phyloP scores from a whole-genome alignment of 169 alveolate genomes.

The Plasmodium adleri region DNA sequence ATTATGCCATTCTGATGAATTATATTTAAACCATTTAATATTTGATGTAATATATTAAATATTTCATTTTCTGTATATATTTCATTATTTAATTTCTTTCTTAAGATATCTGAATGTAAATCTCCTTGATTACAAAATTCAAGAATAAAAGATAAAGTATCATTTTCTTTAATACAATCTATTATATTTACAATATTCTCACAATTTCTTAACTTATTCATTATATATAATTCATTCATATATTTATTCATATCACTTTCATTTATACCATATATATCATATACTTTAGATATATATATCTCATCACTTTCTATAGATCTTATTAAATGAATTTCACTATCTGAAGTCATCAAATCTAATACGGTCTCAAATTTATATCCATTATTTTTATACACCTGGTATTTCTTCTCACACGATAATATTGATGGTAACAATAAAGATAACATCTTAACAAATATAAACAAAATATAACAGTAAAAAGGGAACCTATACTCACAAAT shows the following conservation, averaged over 20 bases:
- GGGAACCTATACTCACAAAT: neutral
- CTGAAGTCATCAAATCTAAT: conserved; percentile 51
- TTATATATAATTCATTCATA: conserved; percentile 60
- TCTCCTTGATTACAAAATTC: conserved; percentile 73
- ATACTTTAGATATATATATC: conserved; percentile 59
- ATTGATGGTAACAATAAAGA: conserved; percentile 56
- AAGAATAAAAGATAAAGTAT: conserved; percentile 36
- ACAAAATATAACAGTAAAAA: conserved; percentile 4
- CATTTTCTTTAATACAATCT: conserved; percentile 47
- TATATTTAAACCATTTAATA: conserved; percentile 86
- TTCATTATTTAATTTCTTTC: conserved; percentile 74
- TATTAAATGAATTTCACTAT: conserved; percentile 68
- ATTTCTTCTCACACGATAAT: conserved; percentile 19
- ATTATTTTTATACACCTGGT: conserved; percentile 34
- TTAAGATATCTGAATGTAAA: conserved; percentile 61
- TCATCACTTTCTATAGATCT: conserved; percentile 40
- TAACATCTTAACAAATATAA: conserved; percentile 25
- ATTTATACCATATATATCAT: conserved; percentile 56
- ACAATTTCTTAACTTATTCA: conserved; percentile 60
- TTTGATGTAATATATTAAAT: conserved; percentile 85
- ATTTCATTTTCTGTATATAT: conserved; percentile 80
- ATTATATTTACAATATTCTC: conserved; percentile 60
- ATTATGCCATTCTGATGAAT: conserved; percentile 89
- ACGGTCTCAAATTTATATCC: conserved; percentile 68
- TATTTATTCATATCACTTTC: conserved; percentile 55